phyloP scores from a whole-genome alignment of 192 early-diverging fungal genomes.

The Physocladia obscura region DNA sequence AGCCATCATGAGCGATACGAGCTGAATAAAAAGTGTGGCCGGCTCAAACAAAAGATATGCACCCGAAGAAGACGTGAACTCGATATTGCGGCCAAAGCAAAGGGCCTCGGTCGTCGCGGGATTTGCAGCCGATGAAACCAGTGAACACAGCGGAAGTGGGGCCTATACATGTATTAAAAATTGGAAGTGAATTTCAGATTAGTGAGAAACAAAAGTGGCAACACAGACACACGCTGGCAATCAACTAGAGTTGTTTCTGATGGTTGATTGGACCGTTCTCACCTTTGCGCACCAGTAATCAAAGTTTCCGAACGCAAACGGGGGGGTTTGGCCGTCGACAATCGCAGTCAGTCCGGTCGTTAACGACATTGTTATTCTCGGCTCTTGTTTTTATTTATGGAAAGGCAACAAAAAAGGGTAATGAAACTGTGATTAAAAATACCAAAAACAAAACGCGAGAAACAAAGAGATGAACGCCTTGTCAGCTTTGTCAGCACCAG shows the following conservation, averaged over 20 bases:
- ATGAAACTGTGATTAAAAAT: neutral
- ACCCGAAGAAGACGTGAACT: conserved; percentile 62
- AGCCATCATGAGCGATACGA: conserved; percentile 93
- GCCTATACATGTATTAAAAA: too few species aligned
- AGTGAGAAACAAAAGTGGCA: too few species aligned
- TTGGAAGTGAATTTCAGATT: too few species aligned
- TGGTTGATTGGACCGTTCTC: too few species aligned
- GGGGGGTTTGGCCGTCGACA: conserved; percentile 3
- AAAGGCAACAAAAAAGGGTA: too few species aligned
- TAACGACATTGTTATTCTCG: conserved; percentile 8
- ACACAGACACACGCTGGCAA: too few species aligned
- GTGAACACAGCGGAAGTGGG: conserved; percentile 84
- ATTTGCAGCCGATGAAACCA: conserved; percentile 65
- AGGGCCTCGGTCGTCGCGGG: conserved; percentile 75
- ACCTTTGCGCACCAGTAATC: conserved; percentile 82
- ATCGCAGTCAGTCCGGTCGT: neutral
- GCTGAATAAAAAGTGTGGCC: conserved; percentile 90
- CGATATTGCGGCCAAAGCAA: conserved; percentile 96
- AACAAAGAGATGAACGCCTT: too few species aligned
- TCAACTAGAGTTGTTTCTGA: too few species aligned
- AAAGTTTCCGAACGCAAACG: conserved; percentile 77
- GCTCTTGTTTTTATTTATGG: too few species aligned
- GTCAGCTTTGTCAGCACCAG: too few species aligned
- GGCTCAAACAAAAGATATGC: conserved; percentile 85
- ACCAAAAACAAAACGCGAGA: neutral